Base-by-base conservation (phyloP, 352 stramenopile genomes). In the Phytophthora boehmeriae region DNA sequence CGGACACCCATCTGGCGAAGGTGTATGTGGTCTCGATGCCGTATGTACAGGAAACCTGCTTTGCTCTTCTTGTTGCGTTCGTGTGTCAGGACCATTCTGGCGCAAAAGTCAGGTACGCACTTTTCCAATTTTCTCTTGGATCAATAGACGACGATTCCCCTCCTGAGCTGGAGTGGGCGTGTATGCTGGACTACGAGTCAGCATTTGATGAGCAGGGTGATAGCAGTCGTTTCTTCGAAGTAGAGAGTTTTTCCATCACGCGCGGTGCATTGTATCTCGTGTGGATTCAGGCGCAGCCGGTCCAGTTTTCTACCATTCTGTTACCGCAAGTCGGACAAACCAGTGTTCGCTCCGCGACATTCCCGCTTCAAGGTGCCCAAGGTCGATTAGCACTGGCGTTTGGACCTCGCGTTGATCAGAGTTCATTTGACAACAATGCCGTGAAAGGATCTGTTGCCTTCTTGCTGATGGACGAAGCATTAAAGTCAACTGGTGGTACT, bases 381-480 rank as follows among this genome's bases (percentile, higher is more conserved):
- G 66, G 73, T 5, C 79, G 75, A 36, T 38, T 68, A 22, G 73
- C 78, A 1, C 36, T 87, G 23, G 84, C 76, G 19, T 91, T 93
- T 75, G 75, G 72, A 34, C 59, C 73, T 28, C 78, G 77, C 6
- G 58, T 87, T 9, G 76, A 88, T 17, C 66, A 76, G 10, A 89
- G 76, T 58, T 63, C 59, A 1, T 81, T 86, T 17, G 63, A 81
- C 0, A 75, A 60, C 19, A 74, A 86, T 20, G 66, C 71, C 13
- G 55, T 90, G 4, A 88, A 80, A 34, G 84, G 81, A n/a, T 93
- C 84, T 0, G 68, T 93, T 27, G 79, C 78, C 5, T 91, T 93
- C 38, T 59, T 93, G 54, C 63, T 93, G 19, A 63, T 90, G 46
- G 72, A 88, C 22, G 60, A 73, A 39, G 70, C 73, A 25, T 59